phyloP scores from a whole-genome alignment of 2,329 filamentous ascomycete genomes.

The Dactylellina haptotyla region DNA sequence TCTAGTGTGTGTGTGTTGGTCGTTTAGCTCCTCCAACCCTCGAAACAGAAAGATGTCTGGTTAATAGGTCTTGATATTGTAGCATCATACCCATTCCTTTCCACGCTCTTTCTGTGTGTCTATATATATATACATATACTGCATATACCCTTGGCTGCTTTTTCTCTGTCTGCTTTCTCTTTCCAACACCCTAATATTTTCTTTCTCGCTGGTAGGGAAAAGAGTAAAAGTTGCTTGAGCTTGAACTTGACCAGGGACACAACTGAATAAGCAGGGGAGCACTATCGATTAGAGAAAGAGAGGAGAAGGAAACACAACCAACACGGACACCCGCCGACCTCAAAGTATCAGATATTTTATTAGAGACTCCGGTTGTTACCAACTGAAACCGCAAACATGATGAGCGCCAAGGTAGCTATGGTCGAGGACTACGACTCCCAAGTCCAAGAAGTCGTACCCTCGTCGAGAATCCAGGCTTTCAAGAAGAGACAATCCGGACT shows the following conservation, averaged over 20 bases:
- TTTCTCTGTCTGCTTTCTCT: constrained; percentile 27
- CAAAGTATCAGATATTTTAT: constrained; percentile 4
- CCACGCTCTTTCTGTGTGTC: constrained; percentile 51
- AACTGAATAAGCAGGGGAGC: constrained; percentile 47
- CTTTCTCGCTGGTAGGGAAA: constrained; percentile 54
- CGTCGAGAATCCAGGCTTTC: constrained; percentile 53
- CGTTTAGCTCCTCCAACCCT: constrained; percentile 43
- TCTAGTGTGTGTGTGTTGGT: constrained; percentile 48
- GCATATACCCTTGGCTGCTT: constrained; percentile 28
- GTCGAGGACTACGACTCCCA: constrained; percentile 58
- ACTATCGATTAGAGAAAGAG: constrained; percentile 51
- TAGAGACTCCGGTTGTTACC: constrained; percentile 34
- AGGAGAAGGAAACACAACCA: constrained; percentile 10
- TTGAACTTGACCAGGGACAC: constrained; percentile 42
- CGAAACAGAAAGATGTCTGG: constrained; percentile 52
- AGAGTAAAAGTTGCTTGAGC: constrained; percentile 51
- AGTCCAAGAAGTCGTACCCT: constrained; percentile 56
- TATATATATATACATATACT: constrained; percentile 52
- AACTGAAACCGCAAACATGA: constrained; percentile 29
- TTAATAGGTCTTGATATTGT: constrained; percentile 53
- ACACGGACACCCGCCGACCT: constrained; percentile 21
- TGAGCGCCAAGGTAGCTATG: constrained; percentile 43
- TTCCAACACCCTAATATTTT: constrained; percentile 28
- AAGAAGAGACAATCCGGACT: constrained; percentile 56
- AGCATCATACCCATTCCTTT: constrained; percentile 55